phyloP scores from a whole-genome alignment of 805 yeast genomes.

The Wilhelminamyces savonicus region DNA sequence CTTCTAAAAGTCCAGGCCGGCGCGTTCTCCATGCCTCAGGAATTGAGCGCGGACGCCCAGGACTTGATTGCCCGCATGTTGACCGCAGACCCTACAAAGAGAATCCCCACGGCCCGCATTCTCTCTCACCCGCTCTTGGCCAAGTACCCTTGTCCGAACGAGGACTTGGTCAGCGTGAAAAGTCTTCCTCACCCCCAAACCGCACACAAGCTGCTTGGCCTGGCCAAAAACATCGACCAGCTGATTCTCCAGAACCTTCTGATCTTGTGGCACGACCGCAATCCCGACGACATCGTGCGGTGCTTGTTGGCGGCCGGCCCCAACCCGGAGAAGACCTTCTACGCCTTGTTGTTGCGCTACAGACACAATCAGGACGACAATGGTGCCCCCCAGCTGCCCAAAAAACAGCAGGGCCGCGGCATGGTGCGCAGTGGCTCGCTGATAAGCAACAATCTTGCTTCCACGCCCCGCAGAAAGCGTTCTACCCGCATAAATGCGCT shows the following conservation, averaged over 20 bases:
- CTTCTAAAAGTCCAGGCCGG: constrained; percentile 75
- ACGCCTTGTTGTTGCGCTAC: constrained; percentile 39
- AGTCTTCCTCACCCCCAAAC: constrained; percentile 51
- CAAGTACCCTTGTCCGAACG: constrained; percentile 45
- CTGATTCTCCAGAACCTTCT: constrained; percentile 50
- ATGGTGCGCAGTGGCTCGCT: constrained; percentile 13
- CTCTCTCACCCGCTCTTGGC: constrained; percentile 49
- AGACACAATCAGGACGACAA: constrained; percentile 34
- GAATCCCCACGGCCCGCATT: constrained; percentile 66
- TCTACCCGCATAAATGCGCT: constrained; percentile 29
- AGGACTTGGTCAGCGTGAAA: constrained; percentile 38
- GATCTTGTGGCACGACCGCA: constrained; percentile 53
- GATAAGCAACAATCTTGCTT: constrained; percentile 9
- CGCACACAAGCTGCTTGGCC: constrained; percentile 44
- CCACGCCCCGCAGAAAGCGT: constrained; percentile 16
- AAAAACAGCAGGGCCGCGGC: constrained; percentile 9
- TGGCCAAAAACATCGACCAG: constrained; percentile 42
- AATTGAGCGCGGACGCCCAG: constrained; percentile 57
- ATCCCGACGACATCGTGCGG: constrained; percentile 32
- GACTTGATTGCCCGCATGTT: constrained; percentile 62
- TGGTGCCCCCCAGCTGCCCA: constrained; percentile 5
- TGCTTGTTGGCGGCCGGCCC: constrained; percentile 33
- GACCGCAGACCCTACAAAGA: constrained; percentile 60
- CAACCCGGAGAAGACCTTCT: constrained; percentile 41
- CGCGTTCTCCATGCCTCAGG: constrained; percentile 63